These are phyloP conservation scores for Acer yangbiense DNA, from an alignment of 345 rosid genomes.

Conservation along the genomic window DNA sequence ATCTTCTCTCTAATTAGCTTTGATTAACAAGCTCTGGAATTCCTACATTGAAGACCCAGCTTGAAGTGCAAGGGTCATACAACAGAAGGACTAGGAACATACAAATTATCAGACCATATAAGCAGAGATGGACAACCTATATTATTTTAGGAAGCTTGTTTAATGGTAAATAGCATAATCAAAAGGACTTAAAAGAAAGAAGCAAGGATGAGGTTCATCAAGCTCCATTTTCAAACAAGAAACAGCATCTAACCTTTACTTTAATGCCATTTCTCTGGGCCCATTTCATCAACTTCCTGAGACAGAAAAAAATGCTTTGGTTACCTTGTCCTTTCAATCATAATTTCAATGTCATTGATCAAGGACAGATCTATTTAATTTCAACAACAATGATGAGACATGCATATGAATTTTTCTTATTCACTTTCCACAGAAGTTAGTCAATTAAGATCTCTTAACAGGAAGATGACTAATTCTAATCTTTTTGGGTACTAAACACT, in stretches of 20 bases:
- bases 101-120: not conserved
- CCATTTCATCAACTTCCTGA: constrained; percentile 1
- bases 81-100: not conserved
- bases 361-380: not conserved
- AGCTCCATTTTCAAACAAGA: not conserved
- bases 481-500: too few relatives aligned
- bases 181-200: not conserved
- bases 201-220: not conserved
- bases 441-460: not conserved
- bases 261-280: not conserved
- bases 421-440: too few relatives aligned
- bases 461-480: too few relatives aligned
- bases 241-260: not conserved
- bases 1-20: not conserved
- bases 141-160: not conserved
- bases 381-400: not conserved
- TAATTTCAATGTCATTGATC: not conserved
- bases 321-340: not conserved
- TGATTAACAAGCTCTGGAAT: not conserved
- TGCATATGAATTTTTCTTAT: not conserved
- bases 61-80: not conserved
- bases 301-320: not conserved
- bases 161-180: not conserved
- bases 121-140: not conserved
- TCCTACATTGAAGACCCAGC: not conserved